Base-by-base conservation (phyloP, 257 asterid genomes). In the Przewalskia tangutica region DNA sequence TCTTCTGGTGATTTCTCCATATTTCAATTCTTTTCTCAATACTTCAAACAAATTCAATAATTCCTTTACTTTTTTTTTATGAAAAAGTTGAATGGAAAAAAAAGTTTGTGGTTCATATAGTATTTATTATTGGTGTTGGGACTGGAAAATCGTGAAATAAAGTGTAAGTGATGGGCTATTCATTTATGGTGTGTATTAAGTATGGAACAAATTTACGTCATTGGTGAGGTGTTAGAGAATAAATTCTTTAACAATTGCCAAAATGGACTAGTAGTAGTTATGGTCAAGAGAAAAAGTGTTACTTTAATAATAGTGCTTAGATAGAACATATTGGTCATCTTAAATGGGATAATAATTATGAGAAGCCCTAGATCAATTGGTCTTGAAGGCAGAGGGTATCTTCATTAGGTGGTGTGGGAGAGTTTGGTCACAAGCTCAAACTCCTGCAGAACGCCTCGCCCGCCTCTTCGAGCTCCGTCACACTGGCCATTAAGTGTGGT, bases 1-100 rank as follows among this genome's bases (percentile, higher is more conserved):
- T 73, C 80, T 32, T 82, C 87, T 6, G 77, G 80, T 66, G 85
- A 32, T 32, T 77, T 80, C 70, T 77, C 38, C 70, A 34, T 65
- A 73, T 3, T 1, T 14, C 40, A 73, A 36, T 66, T 66, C 51
- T 14, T 38, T 18, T 8, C 32, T 59, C 18, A 53, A 8, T 53
- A 53, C 18, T 14, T 14, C 7, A 53, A 23, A 60, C 1, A 58
- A n/a, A 58, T n/a, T 18, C 0, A 56, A 60, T 20, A 20, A 18
- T 59, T 59, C 0, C 11, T 32, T 12, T 34, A 9, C 12, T 34
- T 65, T 59, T 20, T 55, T 20, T 70, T 2, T 36, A 4, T 59
- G 6, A 11, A 44, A 44, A 71, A 68, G 17, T 68, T 68, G 9
- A 70, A 18, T 16, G 36, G 36, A 5, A 68, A 2, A 71, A 18